phyloP scores from a whole-genome alignment of 2,329 filamentous ascomycete genomes.

The Sclerotinia subarctica region DNA sequence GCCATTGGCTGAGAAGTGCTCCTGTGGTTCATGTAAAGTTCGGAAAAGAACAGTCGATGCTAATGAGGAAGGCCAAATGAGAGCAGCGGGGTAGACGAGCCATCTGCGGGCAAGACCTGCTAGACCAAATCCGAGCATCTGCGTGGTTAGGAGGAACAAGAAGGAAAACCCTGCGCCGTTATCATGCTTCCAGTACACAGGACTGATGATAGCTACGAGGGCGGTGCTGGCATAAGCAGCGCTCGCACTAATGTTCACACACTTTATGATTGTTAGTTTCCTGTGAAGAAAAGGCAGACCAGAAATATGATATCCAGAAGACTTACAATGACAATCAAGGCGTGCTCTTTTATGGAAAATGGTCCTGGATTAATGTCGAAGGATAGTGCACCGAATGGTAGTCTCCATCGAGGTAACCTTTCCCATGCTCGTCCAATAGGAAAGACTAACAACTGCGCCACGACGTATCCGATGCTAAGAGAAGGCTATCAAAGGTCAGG shows the following conservation, averaged over 20 bases:
- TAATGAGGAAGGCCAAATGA: slow-evolving; percentile 51
- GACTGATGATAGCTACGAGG: slow-evolving; percentile 50
- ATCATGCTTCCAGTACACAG: slow-evolving; percentile 50
- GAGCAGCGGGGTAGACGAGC: slow-evolving; percentile 50
- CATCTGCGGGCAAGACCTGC: slow-evolving; percentile 50
- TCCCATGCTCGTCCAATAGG: slow-evolving; percentile 50
- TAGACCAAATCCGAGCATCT: slow-evolving; percentile 55
- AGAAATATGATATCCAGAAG: background rate
- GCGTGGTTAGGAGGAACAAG: slow-evolving; percentile 48
- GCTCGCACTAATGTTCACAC: slow-evolving; percentile 30
- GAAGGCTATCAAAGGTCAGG: slow-evolving; percentile 20
- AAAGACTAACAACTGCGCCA: slow-evolving; percentile 29
- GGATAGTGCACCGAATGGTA: slow-evolving; percentile 42
- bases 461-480: slow-evolving; percentile 26
- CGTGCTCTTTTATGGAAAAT: slow-evolving; percentile 66
- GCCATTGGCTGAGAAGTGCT: slow-evolving; percentile 40
- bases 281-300: no score
- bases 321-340: slow-evolving; percentile 55
- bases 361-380: slow-evolving; percentile 52
- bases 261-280: slow-evolving; percentile 50
- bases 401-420: slow-evolving; percentile 50
- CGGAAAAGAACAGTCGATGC: slow-evolving; percentile 48
- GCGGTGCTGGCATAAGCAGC: slow-evolving; percentile 50
- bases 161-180: slow-evolving; percentile 49
- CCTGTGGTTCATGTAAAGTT: slow-evolving; percentile 43